These are phyloP conservation scores for Nothomitra cinnamomea DNA, from an alignment of 2,329 filamentous ascomycete genomes.

Conservation along the genomic window DNA sequence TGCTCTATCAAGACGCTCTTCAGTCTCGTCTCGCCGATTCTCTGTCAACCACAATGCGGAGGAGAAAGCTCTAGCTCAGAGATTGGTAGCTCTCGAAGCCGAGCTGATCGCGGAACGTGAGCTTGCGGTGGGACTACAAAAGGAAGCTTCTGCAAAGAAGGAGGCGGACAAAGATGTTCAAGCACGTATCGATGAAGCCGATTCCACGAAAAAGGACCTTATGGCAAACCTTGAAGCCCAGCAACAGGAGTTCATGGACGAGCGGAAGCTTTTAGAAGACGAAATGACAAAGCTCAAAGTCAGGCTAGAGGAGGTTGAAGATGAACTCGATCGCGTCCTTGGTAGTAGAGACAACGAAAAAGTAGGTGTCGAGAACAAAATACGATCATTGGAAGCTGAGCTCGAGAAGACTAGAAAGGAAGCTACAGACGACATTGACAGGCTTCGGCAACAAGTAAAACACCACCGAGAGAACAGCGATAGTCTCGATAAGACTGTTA, in stretches of 20 bases:
- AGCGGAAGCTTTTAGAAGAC: conserved; percentile 65
- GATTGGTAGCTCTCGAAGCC: conserved; percentile 52
- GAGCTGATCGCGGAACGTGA: conserved; percentile 63
- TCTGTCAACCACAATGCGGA: conserved; percentile 42
- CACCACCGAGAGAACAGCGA: neutral
- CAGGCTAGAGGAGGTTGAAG: conserved; percentile 74
- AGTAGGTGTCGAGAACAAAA: conserved; percentile 47
- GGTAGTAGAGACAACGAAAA: conserved; percentile 74
- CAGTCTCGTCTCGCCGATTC: conserved; percentile 41
- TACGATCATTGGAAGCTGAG: conserved; percentile 53
- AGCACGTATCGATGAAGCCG: conserved; percentile 63
- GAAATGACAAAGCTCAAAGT: conserved; percentile 63
- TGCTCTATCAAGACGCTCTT: conserved; percentile 38
- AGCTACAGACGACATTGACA: conserved; percentile 26
- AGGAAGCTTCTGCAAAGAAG: conserved; percentile 43
- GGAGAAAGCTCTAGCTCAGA: conserved; percentile 43
- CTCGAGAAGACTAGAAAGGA: conserved; percentile 41
- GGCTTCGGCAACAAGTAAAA: conserved; percentile 20
- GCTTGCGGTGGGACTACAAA: conserved; percentile 46
- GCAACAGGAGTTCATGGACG: conserved; percentile 72
- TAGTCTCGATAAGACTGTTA: conserved; percentile 33
- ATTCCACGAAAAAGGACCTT: conserved; percentile 84
- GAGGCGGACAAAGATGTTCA: conserved; percentile 44
- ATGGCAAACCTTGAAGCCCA: conserved; percentile 88
- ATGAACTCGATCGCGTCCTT: conserved; percentile 72